Percentiles rank a stretch among this genome's conserved stretches.
Conservation (phyloP, 805 yeast genomes). For the Cyberlindnera americana region DNA sequence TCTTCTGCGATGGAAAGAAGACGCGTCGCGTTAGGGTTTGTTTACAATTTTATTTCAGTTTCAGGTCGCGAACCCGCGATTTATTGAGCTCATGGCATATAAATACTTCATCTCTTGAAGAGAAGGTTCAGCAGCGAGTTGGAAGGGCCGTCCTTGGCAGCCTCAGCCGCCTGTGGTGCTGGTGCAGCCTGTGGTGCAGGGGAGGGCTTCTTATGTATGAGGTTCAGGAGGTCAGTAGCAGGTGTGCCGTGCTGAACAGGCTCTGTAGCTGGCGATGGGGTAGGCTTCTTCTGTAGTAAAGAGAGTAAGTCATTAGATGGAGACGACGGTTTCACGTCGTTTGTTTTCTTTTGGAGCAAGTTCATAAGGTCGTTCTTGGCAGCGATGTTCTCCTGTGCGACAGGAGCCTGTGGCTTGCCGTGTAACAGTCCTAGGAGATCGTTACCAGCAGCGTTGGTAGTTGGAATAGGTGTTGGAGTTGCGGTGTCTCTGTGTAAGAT, state of each 20-base stretch:
- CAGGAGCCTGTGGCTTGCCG: conserved; percentile 3
- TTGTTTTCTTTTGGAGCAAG: conserved; percentile 7
- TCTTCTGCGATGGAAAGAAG: background rate
- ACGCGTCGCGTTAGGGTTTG: background rate
- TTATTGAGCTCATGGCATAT: too few species aligned
- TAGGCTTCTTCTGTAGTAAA: conserved; percentile 9
- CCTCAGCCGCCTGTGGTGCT: conserved; percentile 2
- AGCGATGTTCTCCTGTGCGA: conserved; percentile 2
- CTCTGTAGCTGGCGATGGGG: conserved; percentile 5
- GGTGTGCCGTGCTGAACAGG: conserved; percentile 10
- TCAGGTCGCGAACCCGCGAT: too few species aligned
- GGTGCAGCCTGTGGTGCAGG: conserved; percentile 1
- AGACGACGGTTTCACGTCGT: conserved; percentile 1
- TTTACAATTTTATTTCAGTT: background rate
- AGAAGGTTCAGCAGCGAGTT: conserved; percentile 10
- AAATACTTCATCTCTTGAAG: conserved; percentile 9
- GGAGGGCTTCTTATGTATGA: conserved; percentile 17
- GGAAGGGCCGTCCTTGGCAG: conserved; percentile 6
- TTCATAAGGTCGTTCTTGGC: conserved; percentile 14
- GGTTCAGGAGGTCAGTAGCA: conserved; percentile 20
- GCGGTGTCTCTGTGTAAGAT: conserved; percentile 1
- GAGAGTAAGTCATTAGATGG: conserved; percentile 12
- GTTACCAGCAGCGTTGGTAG: conserved; percentile 9
- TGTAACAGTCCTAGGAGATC: conserved; percentile 15
- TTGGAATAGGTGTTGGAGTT: conserved; percentile 19